Evolutionary conservation across 2,329 filamentous ascomycete species (phyloP).

Genomic region (Aspergillus uvarum): DNA sequence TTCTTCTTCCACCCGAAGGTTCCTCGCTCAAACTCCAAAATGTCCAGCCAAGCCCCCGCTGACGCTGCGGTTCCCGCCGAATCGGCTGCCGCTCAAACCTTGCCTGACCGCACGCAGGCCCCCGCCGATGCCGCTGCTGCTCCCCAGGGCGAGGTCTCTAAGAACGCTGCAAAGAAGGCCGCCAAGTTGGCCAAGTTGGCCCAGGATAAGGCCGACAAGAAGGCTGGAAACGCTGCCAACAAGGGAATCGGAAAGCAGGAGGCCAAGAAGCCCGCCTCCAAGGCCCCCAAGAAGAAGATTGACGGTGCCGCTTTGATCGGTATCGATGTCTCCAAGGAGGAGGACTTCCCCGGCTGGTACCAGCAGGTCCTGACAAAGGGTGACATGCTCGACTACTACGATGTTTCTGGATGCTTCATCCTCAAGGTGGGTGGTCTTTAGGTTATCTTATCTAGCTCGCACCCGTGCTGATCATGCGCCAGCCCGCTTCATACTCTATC

Average conservation of each 20-base stretch:
- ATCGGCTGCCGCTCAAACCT: constrained; percentile 30
- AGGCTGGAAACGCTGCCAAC: constrained; percentile 49
- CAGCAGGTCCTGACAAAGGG: constrained; percentile 96
- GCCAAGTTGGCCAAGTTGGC: constrained; percentile 26
- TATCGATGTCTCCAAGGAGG: constrained; percentile 80
- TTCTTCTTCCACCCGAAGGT: constrained; percentile 6
- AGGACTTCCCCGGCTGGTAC: constrained; percentile 93
- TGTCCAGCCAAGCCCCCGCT: constrained; percentile 35
- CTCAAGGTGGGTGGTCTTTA: constrained; percentile 58
- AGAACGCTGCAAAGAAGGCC: constrained; percentile 30
- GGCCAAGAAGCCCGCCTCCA: constrained; percentile 44
- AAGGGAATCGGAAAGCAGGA: constrained; percentile 47
- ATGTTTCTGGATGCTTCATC: constrained; percentile 97
- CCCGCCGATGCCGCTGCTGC: constrained; percentile 37
- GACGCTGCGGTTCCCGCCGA: constrained; percentile 27
- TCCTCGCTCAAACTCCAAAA: constrained; percentile 18
- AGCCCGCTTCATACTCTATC: constrained; percentile 65
- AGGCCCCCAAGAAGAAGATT: constrained; percentile 54
- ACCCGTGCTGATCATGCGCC: constrained; percentile 16
- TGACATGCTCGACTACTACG: constrained; percentile 97
- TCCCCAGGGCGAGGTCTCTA: constrained; percentile 36
- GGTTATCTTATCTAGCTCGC: not conserved
- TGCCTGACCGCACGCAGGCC: constrained; percentile 43
- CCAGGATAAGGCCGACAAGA: constrained; percentile 41
- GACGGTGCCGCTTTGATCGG: constrained; percentile 71